A percentile compares a stretch with the other conserved stretches of the same genome.
phyloP scores from a whole-genome alignment of 2,329 filamentous ascomycete genomes.

The Penicillium thymicola region DNA sequence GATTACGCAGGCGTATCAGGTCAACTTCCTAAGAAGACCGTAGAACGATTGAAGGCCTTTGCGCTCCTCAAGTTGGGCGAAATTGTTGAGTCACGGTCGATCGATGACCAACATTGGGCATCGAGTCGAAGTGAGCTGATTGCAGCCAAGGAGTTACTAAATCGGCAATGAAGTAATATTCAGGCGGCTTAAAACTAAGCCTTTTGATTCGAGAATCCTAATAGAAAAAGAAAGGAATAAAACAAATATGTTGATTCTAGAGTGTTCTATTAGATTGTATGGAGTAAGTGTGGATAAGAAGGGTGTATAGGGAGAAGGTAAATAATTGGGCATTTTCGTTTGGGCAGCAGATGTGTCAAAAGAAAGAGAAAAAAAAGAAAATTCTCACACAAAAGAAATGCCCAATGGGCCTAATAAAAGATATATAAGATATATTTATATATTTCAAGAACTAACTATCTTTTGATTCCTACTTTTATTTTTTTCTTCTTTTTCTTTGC shows the following conservation, averaged over 20 bases:
- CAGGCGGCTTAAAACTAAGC: not conserved
- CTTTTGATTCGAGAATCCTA: conserved; percentile 3
- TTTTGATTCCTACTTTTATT: not conserved
- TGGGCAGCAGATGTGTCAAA: conserved; percentile 3
- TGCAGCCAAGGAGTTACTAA: conserved; percentile 42
- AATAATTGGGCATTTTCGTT: conserved; percentile 7
- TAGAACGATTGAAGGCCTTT: conserved; percentile 36
- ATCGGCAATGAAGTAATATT: conserved; percentile 17
- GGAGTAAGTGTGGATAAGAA: not conserved
- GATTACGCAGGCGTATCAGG: conserved; percentile 12
- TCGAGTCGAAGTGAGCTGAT: conserved; percentile 40
- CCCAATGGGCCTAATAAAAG: conserved; percentile 2
- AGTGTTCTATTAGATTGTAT: not conserved
- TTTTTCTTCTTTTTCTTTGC: not conserved
- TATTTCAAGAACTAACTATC: not conserved
- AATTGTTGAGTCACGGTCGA: conserved; percentile 36
- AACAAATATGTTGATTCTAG: not conserved
- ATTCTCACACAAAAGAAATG: conserved; percentile 4
- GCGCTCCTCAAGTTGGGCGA: conserved; percentile 36
- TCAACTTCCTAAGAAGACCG: conserved; percentile 20
- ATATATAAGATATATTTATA: not conserved
- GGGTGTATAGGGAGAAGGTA: not conserved
- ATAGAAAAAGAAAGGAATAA: not conserved
- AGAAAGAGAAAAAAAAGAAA: not conserved
- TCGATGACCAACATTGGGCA: conserved; percentile 29